These are phyloP conservation scores for Solanum tacnaense DNA, from an alignment of 257 asterid genomes.

Conservation along the genomic window DNA sequence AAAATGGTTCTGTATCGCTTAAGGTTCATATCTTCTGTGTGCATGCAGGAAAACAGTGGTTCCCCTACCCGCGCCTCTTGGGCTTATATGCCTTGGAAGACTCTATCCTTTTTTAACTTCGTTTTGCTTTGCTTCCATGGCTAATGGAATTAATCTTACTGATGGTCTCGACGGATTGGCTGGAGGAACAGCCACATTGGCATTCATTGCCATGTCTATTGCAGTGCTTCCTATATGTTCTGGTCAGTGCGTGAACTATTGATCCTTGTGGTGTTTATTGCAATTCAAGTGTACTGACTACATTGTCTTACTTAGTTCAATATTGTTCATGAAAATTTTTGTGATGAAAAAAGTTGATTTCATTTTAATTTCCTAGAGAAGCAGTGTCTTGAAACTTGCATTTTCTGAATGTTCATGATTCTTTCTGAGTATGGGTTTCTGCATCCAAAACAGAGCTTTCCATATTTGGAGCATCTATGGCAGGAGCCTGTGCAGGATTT, in stretches of 20 bases:
- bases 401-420: not conserved
- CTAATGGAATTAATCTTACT: slow-evolving; percentile 61
- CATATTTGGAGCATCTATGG: slow-evolving; percentile 92
- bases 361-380: not conserved
- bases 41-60: slow-evolving; percentile 74
- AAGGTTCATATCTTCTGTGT: not conserved
- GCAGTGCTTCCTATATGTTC: slow-evolving; percentile 90
- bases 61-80: slow-evolving; percentile 82
- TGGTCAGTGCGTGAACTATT: slow-evolving; percentile 31
- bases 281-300: not conserved
- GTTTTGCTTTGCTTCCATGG: slow-evolving; percentile 70
- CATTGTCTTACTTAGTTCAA: not conserved
- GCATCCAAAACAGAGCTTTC: slow-evolving; percentile 51
- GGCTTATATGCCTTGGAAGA: slow-evolving; percentile 60
- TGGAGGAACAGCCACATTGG: slow-evolving; percentile 83
- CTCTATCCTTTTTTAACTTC: slow-evolving; percentile 49
- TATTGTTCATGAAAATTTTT: not conserved
- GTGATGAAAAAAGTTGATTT: not conserved
- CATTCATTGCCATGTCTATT: slow-evolving; percentile 81
- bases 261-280: not conserved
- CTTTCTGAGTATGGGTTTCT: slow-evolving; percentile 7
- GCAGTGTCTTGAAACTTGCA: not conserved
- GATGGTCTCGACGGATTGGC: slow-evolving; percentile 92
- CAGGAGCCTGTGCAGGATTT: slow-evolving; percentile 93
- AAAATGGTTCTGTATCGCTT: not conserved